Evolutionary conservation across 306 rosid species (phyloP).

Genomic region (Casuarina glauca): DNA sequence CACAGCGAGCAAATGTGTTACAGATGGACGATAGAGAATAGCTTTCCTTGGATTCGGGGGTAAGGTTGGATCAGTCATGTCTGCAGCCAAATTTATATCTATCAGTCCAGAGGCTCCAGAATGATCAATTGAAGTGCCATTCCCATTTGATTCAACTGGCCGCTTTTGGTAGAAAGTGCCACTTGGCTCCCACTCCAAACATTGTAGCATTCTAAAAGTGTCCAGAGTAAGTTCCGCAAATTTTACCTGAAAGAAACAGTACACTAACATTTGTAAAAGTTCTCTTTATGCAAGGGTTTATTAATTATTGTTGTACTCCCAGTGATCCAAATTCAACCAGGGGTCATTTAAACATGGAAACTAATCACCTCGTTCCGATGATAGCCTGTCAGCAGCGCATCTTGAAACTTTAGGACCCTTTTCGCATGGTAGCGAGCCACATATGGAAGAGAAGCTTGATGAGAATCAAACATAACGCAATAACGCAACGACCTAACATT

Average conservation of each 20-base stretch:
- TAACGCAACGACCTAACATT: conserved; percentile 82
- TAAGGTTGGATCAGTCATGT: conserved; percentile 80
- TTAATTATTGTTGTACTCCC: background rate
- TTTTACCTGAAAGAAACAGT: conserved; percentile 69
- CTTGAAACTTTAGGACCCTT: conserved; percentile 83
- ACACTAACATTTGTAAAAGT: conserved; percentile 28
- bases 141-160: conserved; percentile 57
- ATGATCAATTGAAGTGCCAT: conserved; percentile 63
- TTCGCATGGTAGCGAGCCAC: conserved; percentile 96
- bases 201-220: conserved; percentile 86
- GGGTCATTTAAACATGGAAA: conserved; percentile 6
- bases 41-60: conserved; percentile 95
- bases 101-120: conserved; percentile 90
- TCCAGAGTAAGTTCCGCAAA: conserved; percentile 94
- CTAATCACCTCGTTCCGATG: conserved; percentile 85
- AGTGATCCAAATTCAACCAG: conserved; percentile 21
- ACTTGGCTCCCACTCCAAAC: conserved; percentile 98
- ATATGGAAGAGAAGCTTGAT: conserved; percentile 69
- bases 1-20: conserved; percentile 90
- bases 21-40: conserved; percentile 82
- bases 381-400: conserved; percentile 82
- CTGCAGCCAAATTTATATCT: conserved; percentile 79
- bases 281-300: conserved; percentile 5
- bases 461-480: conserved; percentile 63
- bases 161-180: conserved; percentile 74